Base-by-base conservation (phyloP, 345 rosid genomes). In the Moricandia moricandioides region DNA sequence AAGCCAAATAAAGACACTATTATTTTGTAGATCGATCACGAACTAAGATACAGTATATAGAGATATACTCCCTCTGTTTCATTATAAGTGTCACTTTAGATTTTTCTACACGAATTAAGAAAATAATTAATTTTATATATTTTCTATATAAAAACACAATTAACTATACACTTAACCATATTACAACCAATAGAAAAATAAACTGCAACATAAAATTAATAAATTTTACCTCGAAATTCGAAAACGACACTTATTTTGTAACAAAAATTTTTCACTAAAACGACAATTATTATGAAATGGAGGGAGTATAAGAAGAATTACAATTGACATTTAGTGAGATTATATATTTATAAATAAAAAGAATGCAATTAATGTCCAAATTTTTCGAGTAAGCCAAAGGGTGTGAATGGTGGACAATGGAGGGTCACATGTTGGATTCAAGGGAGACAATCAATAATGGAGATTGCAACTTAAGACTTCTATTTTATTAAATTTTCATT, bases 371-470 rank as follows among this genome's bases (percentile, higher is more conserved):
- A 45, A 71, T 57, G 56, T 64, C 62, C 31, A 51, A 59, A 26
- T 26, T 30, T 13, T 59, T 71, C 29, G 69, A 78, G 30, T 57
- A 43, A 51, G 68, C 62, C 63, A 37, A 57, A 51, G 51, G 70
- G 34, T 60, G 71, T 59, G 71, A 73, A 74, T 73, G 84, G 90
- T 78, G 51, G 91, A 75, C 88, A 88, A 86, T 55, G 72, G 80
- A 65, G 75, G 88, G 78, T 57, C 73, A 49, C 66, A 7, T 88
- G 97, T 83, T 80, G 80, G 87, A 84, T 89, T 82, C 27, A 11
- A 33, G 74, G 87, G 96, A 78, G 71, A 83, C 95, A 86, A 74
- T 69, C 72, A n/a, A 54, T 79, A 78, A 85, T 88, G 92, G 86
- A 58, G 79, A 69, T 35, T 72, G 82, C 89, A 79, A 70, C 72